These are phyloP conservation scores for Daucus carota DNA, from an alignment of 129 eudicot species.

Conservation along the genomic window DNA sequence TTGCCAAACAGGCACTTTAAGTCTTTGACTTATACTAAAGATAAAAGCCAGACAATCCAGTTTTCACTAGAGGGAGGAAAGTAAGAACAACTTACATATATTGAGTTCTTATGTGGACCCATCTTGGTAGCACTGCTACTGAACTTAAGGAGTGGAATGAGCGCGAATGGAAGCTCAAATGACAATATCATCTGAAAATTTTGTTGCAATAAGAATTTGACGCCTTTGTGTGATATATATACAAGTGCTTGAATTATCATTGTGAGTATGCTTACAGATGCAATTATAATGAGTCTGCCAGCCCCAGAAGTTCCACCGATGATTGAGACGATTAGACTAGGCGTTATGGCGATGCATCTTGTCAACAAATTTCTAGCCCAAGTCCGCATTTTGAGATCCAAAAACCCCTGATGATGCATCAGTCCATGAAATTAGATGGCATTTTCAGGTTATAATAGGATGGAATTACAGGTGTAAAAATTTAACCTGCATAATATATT, in stretches of 20 bases:
- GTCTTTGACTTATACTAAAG: too few species aligned
- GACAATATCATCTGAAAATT: conserved; percentile 29
- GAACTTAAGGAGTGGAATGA: conserved; percentile 31
- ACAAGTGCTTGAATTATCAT: not conserved
- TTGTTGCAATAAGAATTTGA: too few species aligned
- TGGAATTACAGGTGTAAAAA: not conserved
- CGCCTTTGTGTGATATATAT: not conserved
- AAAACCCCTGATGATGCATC: conserved; percentile 14
- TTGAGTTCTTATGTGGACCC: conserved; percentile 30
- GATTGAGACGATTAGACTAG: conserved; percentile 25
- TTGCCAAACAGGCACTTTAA: too few species aligned
- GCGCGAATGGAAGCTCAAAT: conserved; percentile 35
- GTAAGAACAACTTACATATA: conserved; percentile 11
- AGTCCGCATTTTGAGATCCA: conserved; percentile 22
- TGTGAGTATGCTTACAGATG: conserved; percentile 15
- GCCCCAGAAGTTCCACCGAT: conserved; percentile 31
- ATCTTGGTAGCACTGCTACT: conserved; percentile 28
- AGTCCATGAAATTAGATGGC: not conserved
- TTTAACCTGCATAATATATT: conserved; percentile 24
- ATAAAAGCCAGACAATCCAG: too few species aligned
- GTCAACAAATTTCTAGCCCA: conserved; percentile 29
- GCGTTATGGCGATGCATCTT: conserved; percentile 24
- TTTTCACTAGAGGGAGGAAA: not conserved
- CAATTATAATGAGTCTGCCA: conserved; percentile 24
- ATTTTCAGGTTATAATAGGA: not conserved